Base-by-base conservation (phyloP, 1,284 basidiomycete genomes). In the Ceratobasidium sp. region DNA sequence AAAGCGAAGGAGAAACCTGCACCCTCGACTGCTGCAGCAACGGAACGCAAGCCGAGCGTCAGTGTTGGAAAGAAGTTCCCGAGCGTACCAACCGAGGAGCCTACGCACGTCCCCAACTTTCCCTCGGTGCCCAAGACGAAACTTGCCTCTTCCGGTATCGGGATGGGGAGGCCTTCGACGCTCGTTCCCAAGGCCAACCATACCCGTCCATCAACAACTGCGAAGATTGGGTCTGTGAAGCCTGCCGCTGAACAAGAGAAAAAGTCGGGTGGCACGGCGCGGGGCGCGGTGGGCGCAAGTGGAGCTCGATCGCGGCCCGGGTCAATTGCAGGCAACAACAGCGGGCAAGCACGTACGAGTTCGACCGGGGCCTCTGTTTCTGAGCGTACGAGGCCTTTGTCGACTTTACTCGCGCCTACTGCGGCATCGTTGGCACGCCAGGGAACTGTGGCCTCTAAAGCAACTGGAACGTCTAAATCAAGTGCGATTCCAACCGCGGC, bases 401-500 rank as follows among this genome's bases (percentile, higher is more conserved):
- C 92, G 2, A 88, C 91, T 30, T 85, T 94, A 18, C 84, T 90
- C 70, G 91, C 92, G 0, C 93, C 93, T 0, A 94, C 93, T 0
- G 93, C 91, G 1, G 92, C 92, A 80, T 94, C 93, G 0, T 85
- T 94, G 35, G 93, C 93, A 1, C 93, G 91, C 79, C 86, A 80
- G 69, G 79, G 50, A 57, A 62, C 80, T 70, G 38, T 69, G n/a
- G 8, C 23, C n/a, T 46, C 54, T 23, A 69, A 57, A 18, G 38
- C 60, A 27, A 18, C 55, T 20, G 55, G 54, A n/a, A 20, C 27
- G 8, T n/a, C 48, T 1, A 64, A 54, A 16, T 60, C 46, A n/a
- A 55, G 60, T 38, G 16, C 50, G n/a, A 44, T 55, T 23, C 55
- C 69, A 27, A 41, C 50, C 20, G 35, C 23, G 20, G 18, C 57